Evolutionary conservation across 805 yeast species (phyloP), one percentile per base, ranked within the genome.

Genomic region (Saccharomycopsis guyanensis): DNA sequence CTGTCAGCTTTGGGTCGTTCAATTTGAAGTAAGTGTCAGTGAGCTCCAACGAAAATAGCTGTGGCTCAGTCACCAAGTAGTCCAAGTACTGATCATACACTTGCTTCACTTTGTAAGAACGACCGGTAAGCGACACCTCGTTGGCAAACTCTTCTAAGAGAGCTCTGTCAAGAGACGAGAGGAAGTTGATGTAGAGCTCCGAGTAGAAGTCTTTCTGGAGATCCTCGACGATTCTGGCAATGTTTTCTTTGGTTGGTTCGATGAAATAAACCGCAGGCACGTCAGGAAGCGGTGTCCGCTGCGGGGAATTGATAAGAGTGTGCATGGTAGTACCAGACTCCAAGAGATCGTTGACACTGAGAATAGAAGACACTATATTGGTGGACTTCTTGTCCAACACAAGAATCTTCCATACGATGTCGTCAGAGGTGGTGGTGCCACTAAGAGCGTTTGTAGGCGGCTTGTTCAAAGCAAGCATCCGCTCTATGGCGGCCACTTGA

Each of bases 261-360:
- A 93, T 82, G 56, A 93, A 91, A 65, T 93, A 93, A 39, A 93
- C 77, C 3, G 80, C 97, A 0, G 97, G 97, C 12, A 91, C 97
- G 57, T 93, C 98, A 1, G 95, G 89, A 43, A 93, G 71, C 1
- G 91, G 75, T n/a, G 89, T 77, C 51, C 98, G 71, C 48, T 74
- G 76, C 5, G 52, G 37, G 40, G 87, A 71, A 46, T 71, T 70
- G 45, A 91, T 78, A 42, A 84, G 65, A 49, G 91, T 72, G 60
- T 93, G 97, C 57, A 88, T 82, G 0, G 99, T 93, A 47, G 93
- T 81, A 7, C 98, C 98, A 59, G 86, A 85, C 55, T 82, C 78
- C 55, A 93, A 72, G 54, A 93, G 70, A 61, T 94, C 98, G 56
- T 87, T 87, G 51, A 91, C 96, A 49, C 97, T 71, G 46, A 93